Percentiles rank a stretch among this genome's conserved stretches.
Conservation (phyloP, 768 basidiomycete species). For the Tephrocybe sp. region DNA sequence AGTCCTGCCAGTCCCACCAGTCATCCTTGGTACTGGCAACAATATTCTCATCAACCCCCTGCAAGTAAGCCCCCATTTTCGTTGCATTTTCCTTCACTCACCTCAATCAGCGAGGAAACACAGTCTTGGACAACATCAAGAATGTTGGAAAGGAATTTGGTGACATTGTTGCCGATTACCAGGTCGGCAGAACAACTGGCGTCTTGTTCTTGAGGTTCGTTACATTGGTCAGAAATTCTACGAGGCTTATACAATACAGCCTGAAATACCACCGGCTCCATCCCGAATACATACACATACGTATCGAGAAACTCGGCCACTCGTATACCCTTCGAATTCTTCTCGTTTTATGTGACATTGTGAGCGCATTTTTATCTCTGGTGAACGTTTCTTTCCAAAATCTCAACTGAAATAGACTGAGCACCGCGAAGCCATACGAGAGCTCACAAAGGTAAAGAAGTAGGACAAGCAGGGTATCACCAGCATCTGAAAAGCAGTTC, state of each 20-base stretch:
- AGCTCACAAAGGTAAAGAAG: constrained; percentile 78
- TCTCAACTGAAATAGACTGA: constrained; percentile 57
- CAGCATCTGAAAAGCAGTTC: constrained; percentile 3
- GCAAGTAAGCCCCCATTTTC: constrained; percentile 39
- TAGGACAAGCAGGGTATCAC: too few relatives aligned
- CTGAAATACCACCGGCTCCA: constrained; percentile 94
- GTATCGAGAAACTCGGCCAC: constrained; percentile 83
- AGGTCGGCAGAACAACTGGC: constrained; percentile 92
- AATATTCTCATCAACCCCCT: constrained; percentile 63
- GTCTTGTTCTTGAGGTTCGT: constrained; percentile 86
- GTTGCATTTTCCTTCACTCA: neutral
- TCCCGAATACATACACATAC: constrained; percentile 92
- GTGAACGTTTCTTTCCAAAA: neutral
- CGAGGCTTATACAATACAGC: constrained; percentile 37
- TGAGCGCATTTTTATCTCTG: constrained; percentile 38
- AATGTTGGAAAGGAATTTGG: constrained; percentile 94
- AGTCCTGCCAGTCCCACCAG: constrained; percentile 48
- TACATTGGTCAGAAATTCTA: neutral
- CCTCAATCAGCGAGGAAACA: constrained; percentile 74
- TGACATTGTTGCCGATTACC: constrained; percentile 92
- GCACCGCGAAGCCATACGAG: constrained; percentile 88
- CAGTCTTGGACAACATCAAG: constrained; percentile 81
- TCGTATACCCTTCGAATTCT: constrained; percentile 84
- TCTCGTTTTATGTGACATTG: constrained; percentile 89
- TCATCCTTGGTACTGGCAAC: constrained; percentile 64